These are phyloP conservation scores for Syncephalastrum contaminatum DNA, from an alignment of 371 early-diverging fungal species.

Conservation along the genomic window DNA sequence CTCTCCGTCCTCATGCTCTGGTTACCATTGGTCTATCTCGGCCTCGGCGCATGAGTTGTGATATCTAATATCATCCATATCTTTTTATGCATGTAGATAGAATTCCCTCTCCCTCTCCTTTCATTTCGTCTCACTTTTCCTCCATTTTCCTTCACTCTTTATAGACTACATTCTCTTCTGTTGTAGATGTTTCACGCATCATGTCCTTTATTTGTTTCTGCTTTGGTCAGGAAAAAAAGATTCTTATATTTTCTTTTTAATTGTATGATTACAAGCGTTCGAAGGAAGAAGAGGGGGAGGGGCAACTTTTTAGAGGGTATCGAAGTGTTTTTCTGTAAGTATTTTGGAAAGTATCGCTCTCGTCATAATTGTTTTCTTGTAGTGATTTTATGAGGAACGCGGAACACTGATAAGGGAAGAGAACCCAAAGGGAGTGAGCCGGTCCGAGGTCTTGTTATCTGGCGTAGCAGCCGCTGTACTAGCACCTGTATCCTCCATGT, in stretches of 20 bases:
- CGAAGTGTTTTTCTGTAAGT: background rate
- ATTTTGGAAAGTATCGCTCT: too few relatives aligned
- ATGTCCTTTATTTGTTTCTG: conserved; percentile 4
- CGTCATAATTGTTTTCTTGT: background rate
- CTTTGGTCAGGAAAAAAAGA: conserved; percentile 4
- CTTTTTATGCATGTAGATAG: conserved; percentile 6
- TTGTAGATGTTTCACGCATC: background rate
- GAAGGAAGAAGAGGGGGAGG: conserved; percentile 4
- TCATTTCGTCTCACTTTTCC: too few relatives aligned
- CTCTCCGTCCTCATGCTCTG: conserved; percentile 41
- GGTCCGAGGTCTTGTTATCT: conserved; percentile 5
- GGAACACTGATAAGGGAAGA: conserved; percentile 20
- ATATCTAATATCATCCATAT: background rate
- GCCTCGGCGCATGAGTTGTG: background rate
- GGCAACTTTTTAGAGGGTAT: conserved; percentile 10
- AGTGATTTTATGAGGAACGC: conserved; percentile 16
- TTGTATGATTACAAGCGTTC: background rate
- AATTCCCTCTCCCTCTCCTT: background rate
- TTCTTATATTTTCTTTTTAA: background rate
- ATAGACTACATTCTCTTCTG: too few relatives aligned
- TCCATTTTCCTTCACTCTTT: too few relatives aligned
- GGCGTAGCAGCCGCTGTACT: conserved; percentile 2
- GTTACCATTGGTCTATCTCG: conserved; percentile 27
- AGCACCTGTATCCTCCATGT: conserved; percentile 36
- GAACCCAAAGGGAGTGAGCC: conserved; percentile 20